Evolutionary conservation across 1,284 basidiomycete species (phyloP).

Genomic region (Ceratobasidium sp.): DNA sequence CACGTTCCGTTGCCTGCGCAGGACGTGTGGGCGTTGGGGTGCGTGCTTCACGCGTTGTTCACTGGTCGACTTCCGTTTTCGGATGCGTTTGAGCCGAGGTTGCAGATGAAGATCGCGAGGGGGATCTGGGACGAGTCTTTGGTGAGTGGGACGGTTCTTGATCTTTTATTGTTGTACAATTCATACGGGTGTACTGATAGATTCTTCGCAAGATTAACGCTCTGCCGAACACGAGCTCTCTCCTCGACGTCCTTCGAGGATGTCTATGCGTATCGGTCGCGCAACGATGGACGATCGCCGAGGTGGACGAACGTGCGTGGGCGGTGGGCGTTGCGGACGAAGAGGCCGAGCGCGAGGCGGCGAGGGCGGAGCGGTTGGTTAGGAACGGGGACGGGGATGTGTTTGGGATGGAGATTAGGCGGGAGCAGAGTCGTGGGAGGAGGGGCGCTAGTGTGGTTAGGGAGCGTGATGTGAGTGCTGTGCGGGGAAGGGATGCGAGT

Average conservation of each 20-base stretch:
- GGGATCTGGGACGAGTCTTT: slow-evolving; percentile 67
- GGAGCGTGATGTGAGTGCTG: neutral
- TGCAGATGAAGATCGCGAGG: slow-evolving; percentile 91
- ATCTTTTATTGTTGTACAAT: neutral
- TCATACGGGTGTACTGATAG: slow-evolving; percentile 7
- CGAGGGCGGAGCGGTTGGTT: slow-evolving; percentile 7
- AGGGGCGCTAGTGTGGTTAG: slow-evolving; percentile 14
- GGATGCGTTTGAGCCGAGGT: slow-evolving; percentile 89
- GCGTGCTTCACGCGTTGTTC: slow-evolving; percentile 87
- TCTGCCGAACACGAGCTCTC: slow-evolving; percentile 72
- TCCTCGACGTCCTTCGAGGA: slow-evolving; percentile 78
- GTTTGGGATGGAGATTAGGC: slow-evolving; percentile 30
- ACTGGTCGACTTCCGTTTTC: slow-evolving; percentile 85
- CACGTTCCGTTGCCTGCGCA: slow-evolving; percentile 74
- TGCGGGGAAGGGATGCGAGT: neutral
- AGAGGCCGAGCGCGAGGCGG: slow-evolving; percentile 45
- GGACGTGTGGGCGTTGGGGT: slow-evolving; percentile 94
- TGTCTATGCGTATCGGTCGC: slow-evolving; percentile 75
- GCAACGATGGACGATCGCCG: slow-evolving; percentile 79
- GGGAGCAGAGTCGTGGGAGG: slow-evolving; percentile 16
- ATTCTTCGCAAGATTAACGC: slow-evolving; percentile 65
- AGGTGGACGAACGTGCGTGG: slow-evolving; percentile 84
- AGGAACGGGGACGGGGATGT: slow-evolving; percentile 2
- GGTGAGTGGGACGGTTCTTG: slow-evolving; percentile 10
- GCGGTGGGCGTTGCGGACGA: slow-evolving; percentile 78